A percentile compares a stretch with the other conserved stretches of the same genome.
phyloP scores from a whole-genome alignment of 176 grass and related monocot genomes.

The Phoenix dactylifera region DNA sequence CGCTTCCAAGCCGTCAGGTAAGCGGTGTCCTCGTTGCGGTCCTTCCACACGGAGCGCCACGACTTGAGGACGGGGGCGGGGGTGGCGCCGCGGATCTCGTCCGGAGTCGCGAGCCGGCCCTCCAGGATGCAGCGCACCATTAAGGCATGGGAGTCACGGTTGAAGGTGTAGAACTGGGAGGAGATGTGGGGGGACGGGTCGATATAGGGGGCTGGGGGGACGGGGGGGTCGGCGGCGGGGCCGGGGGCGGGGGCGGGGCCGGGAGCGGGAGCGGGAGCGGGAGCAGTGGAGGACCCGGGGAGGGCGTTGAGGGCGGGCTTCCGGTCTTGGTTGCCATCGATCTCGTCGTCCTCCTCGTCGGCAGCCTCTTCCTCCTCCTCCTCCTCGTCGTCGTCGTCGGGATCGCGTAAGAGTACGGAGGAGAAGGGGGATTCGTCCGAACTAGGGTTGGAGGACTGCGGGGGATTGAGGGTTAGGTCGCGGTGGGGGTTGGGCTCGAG shows the following conservation, averaged over 20 bases:
- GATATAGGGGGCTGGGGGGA: conserved; percentile 10
- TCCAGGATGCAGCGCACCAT: conserved; percentile 86
- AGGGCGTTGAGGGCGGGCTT: conserved; percentile 7
- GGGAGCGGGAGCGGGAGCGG: conserved; percentile 7
- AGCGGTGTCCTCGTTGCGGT: conserved; percentile 98
- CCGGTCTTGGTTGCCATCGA: conserved; percentile 14
- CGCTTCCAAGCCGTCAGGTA: conserved; percentile 99
- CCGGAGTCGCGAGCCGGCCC: conserved; percentile 42
- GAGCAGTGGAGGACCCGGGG: conserved; percentile 11
- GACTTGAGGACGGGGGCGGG: conserved; percentile 66
- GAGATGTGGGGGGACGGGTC: conserved; percentile 88
- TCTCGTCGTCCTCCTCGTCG: conserved; percentile 12
- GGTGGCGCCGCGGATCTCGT: conserved; percentile 82
- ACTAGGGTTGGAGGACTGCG: not conserved
- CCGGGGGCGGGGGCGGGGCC: conserved; percentile 6
- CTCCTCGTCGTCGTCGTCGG: conserved; percentile 26
- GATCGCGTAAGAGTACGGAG: conserved; percentile 20
- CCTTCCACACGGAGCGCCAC: conserved; percentile 96
- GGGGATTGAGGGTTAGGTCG: conserved; percentile 23
- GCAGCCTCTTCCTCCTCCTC: conserved; percentile 8
- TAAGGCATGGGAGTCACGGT: conserved; percentile 55
- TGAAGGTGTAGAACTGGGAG: conserved; percentile 98
- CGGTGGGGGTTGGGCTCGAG: conserved; percentile 46
- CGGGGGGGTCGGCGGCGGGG: conserved; percentile 20
- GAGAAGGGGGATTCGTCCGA: conserved; percentile 10